Evolutionary conservation across 164 flowering plant genomes (phyloP).

Genomic region (Umbilicus rupestris): DNA sequence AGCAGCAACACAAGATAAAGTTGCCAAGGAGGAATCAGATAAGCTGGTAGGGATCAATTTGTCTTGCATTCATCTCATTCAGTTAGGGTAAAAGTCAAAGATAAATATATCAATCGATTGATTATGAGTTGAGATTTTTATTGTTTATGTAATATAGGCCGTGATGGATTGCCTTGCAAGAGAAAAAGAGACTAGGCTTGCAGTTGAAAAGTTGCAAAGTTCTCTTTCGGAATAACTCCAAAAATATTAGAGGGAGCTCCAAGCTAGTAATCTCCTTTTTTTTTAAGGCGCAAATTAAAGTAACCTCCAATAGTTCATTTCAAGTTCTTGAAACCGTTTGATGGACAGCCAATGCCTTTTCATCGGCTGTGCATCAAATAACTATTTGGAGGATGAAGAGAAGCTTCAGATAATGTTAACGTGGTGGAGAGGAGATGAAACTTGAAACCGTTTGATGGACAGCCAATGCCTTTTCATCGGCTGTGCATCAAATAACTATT

Average conservation of each 20-base stretch:
- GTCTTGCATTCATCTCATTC: neutral
- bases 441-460: too few relatives aligned
- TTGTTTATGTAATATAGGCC: constrained; percentile 17
- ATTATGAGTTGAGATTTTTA: neutral
- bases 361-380: too few relatives aligned
- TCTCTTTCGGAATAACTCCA: constrained; percentile 43
- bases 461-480: too few relatives aligned
- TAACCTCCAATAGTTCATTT: too few relatives aligned
- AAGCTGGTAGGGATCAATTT: constrained; percentile 41
- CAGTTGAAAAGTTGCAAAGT: constrained; percentile 35
- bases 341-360: too few relatives aligned
- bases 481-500: too few relatives aligned
- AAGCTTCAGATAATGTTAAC: too few relatives aligned
- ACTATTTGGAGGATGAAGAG: too few relatives aligned
- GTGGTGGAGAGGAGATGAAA: too few relatives aligned
- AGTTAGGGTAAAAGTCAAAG: neutral
- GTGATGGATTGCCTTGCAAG: constrained; percentile 39
- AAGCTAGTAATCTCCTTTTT: constrained; percentile 37
- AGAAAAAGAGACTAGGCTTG: constrained; percentile 44
- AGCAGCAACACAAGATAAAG: constrained; percentile 28
- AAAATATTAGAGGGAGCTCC: constrained; percentile 38
- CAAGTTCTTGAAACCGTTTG: too few relatives aligned
- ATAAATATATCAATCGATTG: neutral
- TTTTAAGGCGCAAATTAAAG: too few relatives aligned
- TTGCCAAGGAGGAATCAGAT: constrained; percentile 56